Base-by-base conservation (phyloP, 768 basidiomycete species). In the Mrakia blollopis region DNA sequence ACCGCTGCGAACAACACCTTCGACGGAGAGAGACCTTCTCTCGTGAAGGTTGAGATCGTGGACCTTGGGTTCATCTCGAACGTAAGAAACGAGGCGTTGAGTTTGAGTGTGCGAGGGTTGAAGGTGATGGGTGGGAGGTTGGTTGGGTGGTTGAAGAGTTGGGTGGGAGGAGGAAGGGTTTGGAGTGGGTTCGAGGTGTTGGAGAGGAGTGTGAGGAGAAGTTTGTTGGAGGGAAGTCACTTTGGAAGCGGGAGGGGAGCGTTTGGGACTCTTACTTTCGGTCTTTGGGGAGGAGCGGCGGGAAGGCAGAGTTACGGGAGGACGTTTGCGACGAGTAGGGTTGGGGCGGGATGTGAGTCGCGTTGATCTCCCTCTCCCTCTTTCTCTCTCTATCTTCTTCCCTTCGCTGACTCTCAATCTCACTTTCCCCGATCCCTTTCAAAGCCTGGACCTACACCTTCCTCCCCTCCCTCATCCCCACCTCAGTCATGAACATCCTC, bases 41-140 rank as follows among this genome's bases (percentile, higher is more conserved):
- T 35, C 1, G 72, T 77, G 25, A 62, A 62, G 47, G 71, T 77
- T 47, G 61, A 77, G 39, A 60, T 77, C 47, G 50, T 77, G 23
- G 71, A 77, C 11, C 30, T 73, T 10, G 76, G 76, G 14, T 63
- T 77, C 28, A 52, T 77, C 60, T 18, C 35, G n/a, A 28, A 7
- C 25, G 25, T 39, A 21, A 35, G 39, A 25, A 68, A 39, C 37
- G 65, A 68, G 39, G 65, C 35, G 39, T 18, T 39, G 35, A 68
- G 65, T 13, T 41, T 39, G 18, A 68, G 65, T 41, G 65, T 35
- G 25, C 23, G 18, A 3, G 65, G 37, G 21, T 23, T 68, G 23
- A 35, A 41, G 35, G 65, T 68, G 5, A 10, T 41, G 23, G 65
- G 65, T 7, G 35, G 39, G 18, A 68, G 65, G 65, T 68, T 35